phyloP scores from a whole-genome alignment of 2,329 filamentous ascomycete genomes.

The Aspergillus sp. region DNA sequence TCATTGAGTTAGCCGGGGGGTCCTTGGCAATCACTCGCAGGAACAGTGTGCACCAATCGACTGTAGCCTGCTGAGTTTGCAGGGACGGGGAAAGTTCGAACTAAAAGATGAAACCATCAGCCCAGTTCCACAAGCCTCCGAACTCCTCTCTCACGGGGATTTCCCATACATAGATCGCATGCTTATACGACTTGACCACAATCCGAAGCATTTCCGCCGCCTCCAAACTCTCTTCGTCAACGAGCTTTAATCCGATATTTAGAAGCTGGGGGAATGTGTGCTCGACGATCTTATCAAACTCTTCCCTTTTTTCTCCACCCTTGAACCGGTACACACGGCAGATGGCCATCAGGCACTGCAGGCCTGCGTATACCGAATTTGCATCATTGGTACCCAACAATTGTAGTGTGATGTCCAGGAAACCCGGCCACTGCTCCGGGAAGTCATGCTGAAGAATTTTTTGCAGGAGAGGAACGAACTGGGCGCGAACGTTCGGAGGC shows the following conservation, averaged over 20 bases:
- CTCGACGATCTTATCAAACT: conserved; percentile 92
- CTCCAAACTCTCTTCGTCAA: conserved; percentile 85
- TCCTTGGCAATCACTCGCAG: conserved; percentile 80
- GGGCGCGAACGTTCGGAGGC: conserved; percentile 72
- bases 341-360: conserved; percentile 89
- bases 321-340: conserved; percentile 96
- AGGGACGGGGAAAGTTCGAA: conserved; percentile 76
- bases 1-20: conserved; percentile 68
- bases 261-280: conserved; percentile 82
- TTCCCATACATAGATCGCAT: conserved; percentile 79
- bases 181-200: conserved; percentile 94
- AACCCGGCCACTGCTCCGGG: conserved; percentile 85
- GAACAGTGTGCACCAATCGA: conserved; percentile 95
- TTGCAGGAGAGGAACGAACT: conserved; percentile 88
- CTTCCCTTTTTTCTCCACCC: conserved; percentile 66
- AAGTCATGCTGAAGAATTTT: conserved; percentile 96
- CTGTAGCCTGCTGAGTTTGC: conserved; percentile 71
- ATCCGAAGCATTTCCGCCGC: conserved; percentile 95
- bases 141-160: background rate
- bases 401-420: conserved; percentile 85
- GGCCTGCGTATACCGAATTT: conserved; percentile 77
- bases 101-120: conserved; percentile 42
- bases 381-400: conserved; percentile 81
- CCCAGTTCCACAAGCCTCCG: too few species aligned
- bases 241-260: conserved; percentile 76